These are phyloP conservation scores for Peronospora belbahrii DNA, from an alignment of 352 stramenopile species.

Conservation along the genomic window DNA sequence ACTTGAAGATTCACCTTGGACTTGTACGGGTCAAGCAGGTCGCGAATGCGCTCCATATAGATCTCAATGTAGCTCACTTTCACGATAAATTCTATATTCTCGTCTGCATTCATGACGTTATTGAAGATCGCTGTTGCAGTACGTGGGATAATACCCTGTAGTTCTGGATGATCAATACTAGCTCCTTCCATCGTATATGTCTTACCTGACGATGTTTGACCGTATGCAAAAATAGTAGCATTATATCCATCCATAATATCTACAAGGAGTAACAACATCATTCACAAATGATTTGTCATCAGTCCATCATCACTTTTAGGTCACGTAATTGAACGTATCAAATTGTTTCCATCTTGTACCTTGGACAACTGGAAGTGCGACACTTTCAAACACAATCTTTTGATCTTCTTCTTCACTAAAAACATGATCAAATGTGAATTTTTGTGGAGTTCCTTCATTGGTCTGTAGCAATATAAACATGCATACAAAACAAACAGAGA, in stretches of 20 bases:
- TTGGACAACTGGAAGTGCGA: slow-evolving; percentile 83
- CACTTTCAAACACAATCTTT: slow-evolving; percentile 83
- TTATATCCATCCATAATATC: slow-evolving; percentile 91
- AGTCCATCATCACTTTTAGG: too few species aligned
- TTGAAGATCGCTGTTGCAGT: slow-evolving; percentile 86
- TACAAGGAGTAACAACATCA: slow-evolving; percentile 15
- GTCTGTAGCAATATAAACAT: slow-evolving; percentile 22
- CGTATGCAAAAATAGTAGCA: slow-evolving; percentile 91
- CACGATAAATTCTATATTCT: slow-evolving; percentile 90
- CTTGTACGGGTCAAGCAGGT: slow-evolving; percentile 89
- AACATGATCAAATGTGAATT: slow-evolving; percentile 87
- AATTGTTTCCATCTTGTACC: slow-evolving; percentile 28
- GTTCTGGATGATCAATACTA: slow-evolving; percentile 78
- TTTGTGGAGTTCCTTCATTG: slow-evolving; percentile 50
- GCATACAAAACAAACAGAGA: too few species aligned
- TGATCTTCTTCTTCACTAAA: slow-evolving; percentile 82
- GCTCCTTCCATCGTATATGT: slow-evolving; percentile 36
- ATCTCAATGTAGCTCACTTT: slow-evolving; percentile 94
- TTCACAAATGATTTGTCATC: too few species aligned
- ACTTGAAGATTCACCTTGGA: slow-evolving; percentile 89
- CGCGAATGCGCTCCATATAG: slow-evolving; percentile 93
- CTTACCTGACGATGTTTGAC: slow-evolving; percentile 78
- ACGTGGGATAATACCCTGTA: slow-evolving; percentile 84
- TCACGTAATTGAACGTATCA: neutral
- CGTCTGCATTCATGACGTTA: slow-evolving; percentile 77